Base-by-base conservation (phyloP, 1,139 yeast species). In the Hyphopichia khmerensis region DNA sequence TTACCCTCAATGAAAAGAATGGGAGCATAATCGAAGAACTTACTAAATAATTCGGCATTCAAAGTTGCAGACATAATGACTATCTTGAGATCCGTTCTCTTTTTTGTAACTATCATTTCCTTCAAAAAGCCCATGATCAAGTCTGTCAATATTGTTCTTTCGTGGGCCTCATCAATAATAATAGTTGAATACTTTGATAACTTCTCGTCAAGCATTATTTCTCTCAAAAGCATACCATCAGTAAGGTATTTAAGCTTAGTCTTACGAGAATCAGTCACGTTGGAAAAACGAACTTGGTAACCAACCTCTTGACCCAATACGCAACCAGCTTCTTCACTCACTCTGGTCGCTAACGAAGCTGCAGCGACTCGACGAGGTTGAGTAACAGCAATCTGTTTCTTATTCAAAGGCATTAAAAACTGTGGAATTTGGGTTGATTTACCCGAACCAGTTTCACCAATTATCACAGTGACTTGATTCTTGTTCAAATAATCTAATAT, bases 291-390 rank as follows among this genome's bases (percentile, higher is more conserved):
- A 37, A 93, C 98, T 44, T 96, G 85, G 65, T 89, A 93, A 47
- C 99, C 99, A n/a, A 93, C 96, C 44, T 80, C 82, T 29, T 76
- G 77, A 11, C 99, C 99, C 10, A 93, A 61, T 13, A 60, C 62
- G 48, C 87, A 79, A 0, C 96, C 96, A 56, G 77, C 75, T 62
- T 93, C 99, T 53, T 88, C 91, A 18, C 96, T 82, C 2, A 93
- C 99, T 66, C 99, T 84, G 21, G 86, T 79, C 0, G 99, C 99
- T 58, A 93, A 75, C 47, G 90, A 90, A 39, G 95, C 89, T 2
- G 99, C 99, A 1, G 99, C 99, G 30, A 93, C 99, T 59, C 99
- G 79, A 67, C 99, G 83, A 2, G 99, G 99, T 65, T 93, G 99
- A 0, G 99, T 93, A 7, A 93, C 91, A 0, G 96, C 98, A 15